A percentile compares a stretch with the other conserved stretches of the same genome.
These are phyloP conservation scores for Starmerella lactis-condensi DNA, from an alignment of 805 yeast genomes.

Conservation along the genomic window DNA sequence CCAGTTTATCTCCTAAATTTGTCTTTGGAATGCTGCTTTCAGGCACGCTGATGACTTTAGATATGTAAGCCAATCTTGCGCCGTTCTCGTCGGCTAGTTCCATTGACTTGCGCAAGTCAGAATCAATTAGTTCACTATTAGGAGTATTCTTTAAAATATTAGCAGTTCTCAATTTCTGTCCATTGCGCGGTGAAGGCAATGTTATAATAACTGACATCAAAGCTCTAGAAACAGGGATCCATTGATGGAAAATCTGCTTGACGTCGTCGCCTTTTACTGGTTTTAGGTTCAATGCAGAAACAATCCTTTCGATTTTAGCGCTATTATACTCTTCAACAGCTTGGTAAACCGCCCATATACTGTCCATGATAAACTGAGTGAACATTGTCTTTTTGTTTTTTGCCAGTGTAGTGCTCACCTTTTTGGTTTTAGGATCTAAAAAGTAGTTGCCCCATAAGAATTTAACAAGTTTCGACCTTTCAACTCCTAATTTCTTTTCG, in stretches of 20 bases:
- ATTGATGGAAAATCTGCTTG: conserved; percentile 60
- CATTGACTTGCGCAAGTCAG: conserved; percentile 35
- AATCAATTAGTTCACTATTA: conserved; percentile 31
- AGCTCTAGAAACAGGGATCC: conserved; percentile 86
- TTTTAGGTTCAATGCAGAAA: conserved; percentile 47
- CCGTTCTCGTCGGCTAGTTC: conserved; percentile 47
- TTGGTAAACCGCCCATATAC: conserved; percentile 80
- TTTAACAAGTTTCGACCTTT: conserved; percentile 55
- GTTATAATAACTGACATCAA: conserved; percentile 70
- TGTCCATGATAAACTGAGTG: conserved; percentile 71
- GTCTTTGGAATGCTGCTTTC: conserved; percentile 50
- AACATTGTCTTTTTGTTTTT: conserved; percentile 63
- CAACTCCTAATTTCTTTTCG: conserved; percentile 68
- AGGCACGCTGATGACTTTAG: conserved; percentile 77
- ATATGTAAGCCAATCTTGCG: conserved; percentile 57
- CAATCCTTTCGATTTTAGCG: conserved; percentile 58
- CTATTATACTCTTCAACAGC: conserved; percentile 44
- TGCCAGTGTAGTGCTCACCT: conserved; percentile 35
- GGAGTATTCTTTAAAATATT: conserved; percentile 45
- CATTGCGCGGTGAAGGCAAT: conserved; percentile 61
- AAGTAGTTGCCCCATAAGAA: conserved; percentile 94
- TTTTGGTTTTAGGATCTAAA: conserved; percentile 76
- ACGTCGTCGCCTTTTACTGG: conserved; percentile 32
- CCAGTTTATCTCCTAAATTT: conserved; percentile 12
- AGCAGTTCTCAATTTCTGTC: conserved; percentile 58